A percentile compares a stretch with the other conserved stretches of the same genome.
These are phyloP conservation scores for Combretum micranthum DNA, from an alignment of 345 rosid species.

Conservation along the genomic window DNA sequence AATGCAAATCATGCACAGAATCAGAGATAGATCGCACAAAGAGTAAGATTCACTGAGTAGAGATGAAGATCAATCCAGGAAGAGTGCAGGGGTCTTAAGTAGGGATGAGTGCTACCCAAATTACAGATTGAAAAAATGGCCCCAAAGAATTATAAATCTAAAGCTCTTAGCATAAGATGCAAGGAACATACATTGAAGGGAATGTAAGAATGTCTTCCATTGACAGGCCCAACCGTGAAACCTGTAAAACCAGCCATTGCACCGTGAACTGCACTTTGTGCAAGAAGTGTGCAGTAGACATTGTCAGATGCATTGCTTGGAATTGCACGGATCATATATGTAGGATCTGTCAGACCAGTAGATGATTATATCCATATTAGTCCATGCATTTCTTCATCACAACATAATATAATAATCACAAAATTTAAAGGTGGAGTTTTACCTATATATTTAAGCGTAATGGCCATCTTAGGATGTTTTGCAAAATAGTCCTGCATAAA, in stretches of 20 bases:
- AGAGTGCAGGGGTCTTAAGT: too few species aligned
- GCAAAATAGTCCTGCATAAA: conserved; percentile 49
- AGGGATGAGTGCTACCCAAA: not conserved
- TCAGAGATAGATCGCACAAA: too few species aligned
- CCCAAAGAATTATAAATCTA: not conserved
- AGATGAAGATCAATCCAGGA: too few species aligned
- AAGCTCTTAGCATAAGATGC: not conserved
- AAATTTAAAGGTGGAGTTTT: not conserved
- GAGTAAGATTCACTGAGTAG: too few species aligned
- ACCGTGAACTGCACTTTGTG: conserved; percentile 86
- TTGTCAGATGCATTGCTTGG: conserved; percentile 84
- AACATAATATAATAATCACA: conserved; percentile 4
- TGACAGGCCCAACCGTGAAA: conserved; percentile 70
- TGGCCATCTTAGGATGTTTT: conserved; percentile 32
- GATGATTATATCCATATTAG: conserved; percentile 5
- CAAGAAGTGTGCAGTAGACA: conserved; percentile 84
- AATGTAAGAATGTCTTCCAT: conserved; percentile 75
- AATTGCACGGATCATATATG: conserved; percentile 83
- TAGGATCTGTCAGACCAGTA: conserved; percentile 55
- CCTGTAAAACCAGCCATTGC: conserved; percentile 94
- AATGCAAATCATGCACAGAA: too few species aligned
- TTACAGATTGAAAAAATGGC: not conserved
- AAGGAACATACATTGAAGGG: conserved; percentile 51
- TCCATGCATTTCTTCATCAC: conserved; percentile 9
- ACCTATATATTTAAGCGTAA: conserved; percentile 89